Percentiles rank a stretch among this genome's conserved stretches.
Evolutionary conservation across 306 rosid genomes (phyloP).

Genomic region (Acacia crassicarpa): DNA sequence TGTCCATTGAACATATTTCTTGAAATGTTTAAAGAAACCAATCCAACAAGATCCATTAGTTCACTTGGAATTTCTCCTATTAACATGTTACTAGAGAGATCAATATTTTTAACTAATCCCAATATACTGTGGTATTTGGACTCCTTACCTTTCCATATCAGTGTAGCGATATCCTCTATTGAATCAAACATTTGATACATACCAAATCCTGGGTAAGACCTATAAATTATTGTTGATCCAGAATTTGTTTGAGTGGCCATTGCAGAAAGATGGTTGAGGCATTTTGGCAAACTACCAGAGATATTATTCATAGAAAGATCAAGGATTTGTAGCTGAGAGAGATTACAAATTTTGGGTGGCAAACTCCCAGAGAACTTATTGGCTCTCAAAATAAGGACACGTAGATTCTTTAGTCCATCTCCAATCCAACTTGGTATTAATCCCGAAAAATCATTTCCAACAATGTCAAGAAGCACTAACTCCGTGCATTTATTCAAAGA

Average conservation of each 20-base stretch:
- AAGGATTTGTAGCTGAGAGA: background rate
- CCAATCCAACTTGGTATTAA: background rate
- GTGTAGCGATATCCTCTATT: background rate
- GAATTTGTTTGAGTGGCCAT: background rate
- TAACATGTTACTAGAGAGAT: background rate
- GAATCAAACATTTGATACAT: background rate
- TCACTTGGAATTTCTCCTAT: background rate
- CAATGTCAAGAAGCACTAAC: background rate
- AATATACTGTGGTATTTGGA: background rate
- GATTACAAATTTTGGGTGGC: background rate
- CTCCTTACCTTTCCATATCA: background rate
- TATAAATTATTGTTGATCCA: background rate
- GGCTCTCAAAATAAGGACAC: background rate
- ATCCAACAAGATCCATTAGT: background rate
- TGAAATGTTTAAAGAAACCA: background rate
- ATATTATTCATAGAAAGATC: background rate
- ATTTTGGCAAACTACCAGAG: background rate
- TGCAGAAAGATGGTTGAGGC: background rate
- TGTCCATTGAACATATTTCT: background rate
- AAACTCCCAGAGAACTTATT: background rate
- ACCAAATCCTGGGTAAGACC: background rate
- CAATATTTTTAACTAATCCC: background rate
- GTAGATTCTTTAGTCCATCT: background rate
- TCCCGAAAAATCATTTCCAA: background rate
- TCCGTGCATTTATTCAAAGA: background rate